Percentiles rank a stretch among this genome's conserved stretches.
Evolutionary conservation across 345 rosid genomes (phyloP).

Genomic region (Arabidopsis suecica): DNA sequence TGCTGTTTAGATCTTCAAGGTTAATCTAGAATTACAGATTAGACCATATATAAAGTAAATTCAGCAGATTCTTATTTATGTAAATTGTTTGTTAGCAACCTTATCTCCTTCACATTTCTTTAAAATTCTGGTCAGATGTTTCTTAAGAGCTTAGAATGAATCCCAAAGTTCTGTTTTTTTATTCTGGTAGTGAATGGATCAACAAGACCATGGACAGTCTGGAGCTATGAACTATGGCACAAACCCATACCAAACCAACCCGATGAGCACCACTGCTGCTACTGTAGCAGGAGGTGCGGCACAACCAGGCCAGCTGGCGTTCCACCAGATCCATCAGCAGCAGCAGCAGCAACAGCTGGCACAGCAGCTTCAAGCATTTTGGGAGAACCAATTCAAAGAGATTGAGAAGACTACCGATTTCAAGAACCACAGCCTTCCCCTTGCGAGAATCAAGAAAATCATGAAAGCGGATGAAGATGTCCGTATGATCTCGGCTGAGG

Average conservation of each 20-base stretch:
- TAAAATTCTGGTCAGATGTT: background rate
- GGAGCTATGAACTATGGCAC: conserved; percentile 68
- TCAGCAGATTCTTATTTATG: conserved; percentile 2
- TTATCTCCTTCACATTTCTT: background rate
- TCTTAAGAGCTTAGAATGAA: conserved; percentile 1
- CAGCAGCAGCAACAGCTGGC: conserved; percentile 94
- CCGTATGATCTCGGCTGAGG: conserved; percentile 98
- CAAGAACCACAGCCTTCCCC: conserved; percentile 93
- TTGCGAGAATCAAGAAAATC: conserved; percentile 97
- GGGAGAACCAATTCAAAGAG: conserved; percentile 86
- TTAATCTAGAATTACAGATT: background rate
- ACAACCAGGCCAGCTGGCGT: conserved; percentile 54
- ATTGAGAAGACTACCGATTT: conserved; percentile 82
- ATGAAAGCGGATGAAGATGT: conserved; percentile 99
- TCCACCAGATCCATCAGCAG: conserved; percentile 78
- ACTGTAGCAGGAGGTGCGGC: conserved; percentile 38
- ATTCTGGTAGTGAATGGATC: conserved; percentile 61
- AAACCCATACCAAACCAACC: conserved; percentile 66
- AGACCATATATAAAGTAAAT: background rate
- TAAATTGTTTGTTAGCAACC: conserved; percentile 24
- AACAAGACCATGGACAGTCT: conserved; percentile 68
- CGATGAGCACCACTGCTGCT: conserved; percentile 50
- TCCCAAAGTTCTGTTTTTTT: background rate
- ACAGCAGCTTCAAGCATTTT: conserved; percentile 85
- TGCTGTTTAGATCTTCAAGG: conserved; percentile 17